Base-by-base conservation (phyloP, 2,329 filamentous ascomycete species). In the Monilinia fructicola region DNA sequence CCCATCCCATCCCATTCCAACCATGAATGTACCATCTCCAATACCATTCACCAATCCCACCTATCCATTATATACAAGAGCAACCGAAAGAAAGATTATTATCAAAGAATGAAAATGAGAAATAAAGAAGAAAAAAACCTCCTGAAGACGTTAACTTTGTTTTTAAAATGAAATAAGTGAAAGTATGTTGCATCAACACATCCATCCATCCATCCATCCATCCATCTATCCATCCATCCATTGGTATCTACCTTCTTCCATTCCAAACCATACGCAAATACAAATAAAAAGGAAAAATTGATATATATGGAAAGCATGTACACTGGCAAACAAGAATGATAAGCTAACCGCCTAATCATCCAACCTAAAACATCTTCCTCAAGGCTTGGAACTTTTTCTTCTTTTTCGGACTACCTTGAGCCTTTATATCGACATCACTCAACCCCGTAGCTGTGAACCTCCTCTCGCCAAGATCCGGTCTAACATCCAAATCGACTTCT, bases 371-470 rank as follows among this genome's bases (percentile, higher is more conserved):
- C 76, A 89, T 88, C 76, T 82, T 85, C 75, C 89, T 85, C 74
- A 92, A 77, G 65, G 81, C 79, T 53, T 83, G 82, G 77, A 92
- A 91, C 77, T 88, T 90, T 82, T 91, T 91, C 79, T 84, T 86
- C 79, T 84, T 85, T 64, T 66, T 72, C 50, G 50, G 54, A n/a
- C 56, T 67, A 12, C 52, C 64, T 44, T 67, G 56, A 23, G 23
- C 66, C 23, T 62, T 65, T 0, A 70, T 26, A 68, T 73, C 73
- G 42, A 72, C 69, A 38, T 46, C 67, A 31, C 44, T 59, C 35
- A 75, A 50, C 0, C 74, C 73, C 46, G 72, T 72, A 54, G 70
- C 72, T 10, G 74, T 75, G 48, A 69, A 72, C 48, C 72, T 68
- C 50, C 74, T 68, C 16, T 52, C 60, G 11, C 69, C 73, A 12